These are phyloP conservation scores for Canna indica DNA, from an alignment of 176 grass and related monocot species.

Conservation along the genomic window DNA sequence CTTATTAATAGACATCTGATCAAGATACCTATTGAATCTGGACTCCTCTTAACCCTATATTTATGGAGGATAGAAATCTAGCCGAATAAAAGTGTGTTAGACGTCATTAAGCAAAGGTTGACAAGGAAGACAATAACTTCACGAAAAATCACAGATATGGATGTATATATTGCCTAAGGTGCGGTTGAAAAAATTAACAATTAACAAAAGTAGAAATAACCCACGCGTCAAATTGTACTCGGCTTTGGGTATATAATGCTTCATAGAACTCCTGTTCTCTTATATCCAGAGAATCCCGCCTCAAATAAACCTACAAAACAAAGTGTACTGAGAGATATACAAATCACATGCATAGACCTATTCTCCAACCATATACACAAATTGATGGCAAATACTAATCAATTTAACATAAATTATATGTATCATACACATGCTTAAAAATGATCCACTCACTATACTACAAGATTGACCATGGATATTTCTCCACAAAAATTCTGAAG, in stretches of 20 bases:
- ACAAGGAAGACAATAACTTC: neutral
- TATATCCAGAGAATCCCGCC: conserved; percentile 69
- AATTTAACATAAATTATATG: neutral
- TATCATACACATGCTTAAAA: neutral
- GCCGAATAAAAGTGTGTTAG: neutral
- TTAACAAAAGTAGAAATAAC: conserved; percentile 13
- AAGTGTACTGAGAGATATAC: neutral
- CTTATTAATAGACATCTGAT: neutral
- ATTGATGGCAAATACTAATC: neutral
- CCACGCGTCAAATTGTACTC: conserved; percentile 87
- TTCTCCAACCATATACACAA: neutral
- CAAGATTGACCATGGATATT: neutral
- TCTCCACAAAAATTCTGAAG: neutral
- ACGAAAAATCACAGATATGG: neutral
- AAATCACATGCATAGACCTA: neutral
- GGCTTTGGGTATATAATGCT: conserved; percentile 88
- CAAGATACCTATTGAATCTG: conserved; percentile 9
- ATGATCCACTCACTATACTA: neutral
- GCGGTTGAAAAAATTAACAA: neutral
- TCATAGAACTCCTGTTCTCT: conserved; percentile 92
- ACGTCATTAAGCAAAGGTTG: neutral
- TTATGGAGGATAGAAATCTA: neutral
- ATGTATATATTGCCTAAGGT: neutral
- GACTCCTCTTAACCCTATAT: neutral
- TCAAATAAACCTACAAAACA: conserved; percentile 66